Base-by-base conservation (phyloP, 257 asterid genomes). In the Nicotiana obtusifolia region DNA sequence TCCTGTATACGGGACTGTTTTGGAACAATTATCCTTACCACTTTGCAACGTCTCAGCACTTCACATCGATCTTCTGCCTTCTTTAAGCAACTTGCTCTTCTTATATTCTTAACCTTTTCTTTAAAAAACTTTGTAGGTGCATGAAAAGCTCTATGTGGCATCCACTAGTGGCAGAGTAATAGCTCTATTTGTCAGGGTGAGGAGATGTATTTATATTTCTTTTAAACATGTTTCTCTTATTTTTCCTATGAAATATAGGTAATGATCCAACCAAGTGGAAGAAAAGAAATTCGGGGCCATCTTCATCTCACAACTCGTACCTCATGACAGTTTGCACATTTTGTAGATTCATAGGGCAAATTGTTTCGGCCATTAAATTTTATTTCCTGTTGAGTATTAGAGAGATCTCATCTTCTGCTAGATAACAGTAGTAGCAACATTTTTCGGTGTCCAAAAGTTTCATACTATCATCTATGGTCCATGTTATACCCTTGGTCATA, bases 81-180 rank as follows among this genome's bases (percentile, higher is more conserved):
- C 16, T 15, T 73, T 24, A 47, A 13, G 79, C 22, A 73, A 49
- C 61, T 28, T 66, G 31, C 64, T 28, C 37, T 68, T 66, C 67
- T 61, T 28, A 73, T 80, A 13, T 10, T 5, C 10, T 7, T 56
- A n/a, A 62, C 56, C 54, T 13, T n/a, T 87, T 56, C 80, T 71
- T 84, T 52, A 22, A 71, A 71, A 6, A 69, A 53, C 78, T 81
- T 80, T 89, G 82, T 90, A 94, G 98, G 85, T 87, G 86, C 93
- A 86, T 83, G 95, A 85, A 76, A 93, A 77, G 81, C 97, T 95
- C 81, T 95, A 84, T 85, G 98, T 91, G 87, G 97, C 97, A 86
- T 87, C 99, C 82, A 95, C 99, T 56, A 84, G 91, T 89, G 99
- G 99, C 76, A 93, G 86, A 86, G 86, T 95, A 84, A 90, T 91